Evolutionary conservation across 192 early-diverging fungal species (phyloP).

Genomic region (Geranomyces michiganensis): DNA sequence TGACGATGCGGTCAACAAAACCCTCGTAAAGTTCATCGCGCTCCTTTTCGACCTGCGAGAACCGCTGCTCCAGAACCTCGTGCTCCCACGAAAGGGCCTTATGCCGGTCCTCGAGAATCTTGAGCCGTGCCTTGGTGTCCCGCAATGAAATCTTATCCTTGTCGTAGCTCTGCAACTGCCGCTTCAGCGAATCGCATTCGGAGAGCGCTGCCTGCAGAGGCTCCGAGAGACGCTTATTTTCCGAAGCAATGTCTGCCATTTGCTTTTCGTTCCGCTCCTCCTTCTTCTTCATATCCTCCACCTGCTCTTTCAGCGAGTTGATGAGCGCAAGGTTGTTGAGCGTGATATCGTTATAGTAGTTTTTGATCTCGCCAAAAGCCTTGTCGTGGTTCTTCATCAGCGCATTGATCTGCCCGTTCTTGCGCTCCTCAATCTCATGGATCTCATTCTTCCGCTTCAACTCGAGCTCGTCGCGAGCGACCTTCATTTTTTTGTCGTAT

Average conservation of each 20-base stretch:
- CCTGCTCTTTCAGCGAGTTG: constrained; percentile 71
- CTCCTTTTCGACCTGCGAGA: constrained; percentile 64
- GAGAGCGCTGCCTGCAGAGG: constrained; percentile 65
- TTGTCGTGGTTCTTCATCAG: constrained; percentile 73
- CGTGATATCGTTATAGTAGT: constrained; percentile 74
- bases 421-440: constrained; percentile 71
- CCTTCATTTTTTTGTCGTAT: constrained; percentile 69
- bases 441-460: constrained; percentile 68
- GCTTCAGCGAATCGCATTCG: constrained; percentile 60
- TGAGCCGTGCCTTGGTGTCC: constrained; percentile 61
- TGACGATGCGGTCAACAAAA: constrained; percentile 64
- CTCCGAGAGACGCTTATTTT: constrained; percentile 69
- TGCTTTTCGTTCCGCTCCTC: constrained; percentile 71
- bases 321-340: constrained; percentile 68
- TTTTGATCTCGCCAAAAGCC: constrained; percentile 70
- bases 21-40: constrained; percentile 65
- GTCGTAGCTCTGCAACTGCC: constrained; percentile 61
- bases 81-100: constrained; percentile 66
- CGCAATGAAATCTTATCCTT: constrained; percentile 68
- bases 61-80: constrained; percentile 67
- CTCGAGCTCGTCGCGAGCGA: constrained; percentile 64
- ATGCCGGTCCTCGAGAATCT: constrained; percentile 63
- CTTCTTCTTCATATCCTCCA: constrained; percentile 74
- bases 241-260: constrained; percentile 66
- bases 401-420: constrained; percentile 70